A percentile compares a stretch with the other conserved stretches of the same genome.
Conservation (phyloP, 768 basidiomycete species). For the Epithele typhae region DNA sequence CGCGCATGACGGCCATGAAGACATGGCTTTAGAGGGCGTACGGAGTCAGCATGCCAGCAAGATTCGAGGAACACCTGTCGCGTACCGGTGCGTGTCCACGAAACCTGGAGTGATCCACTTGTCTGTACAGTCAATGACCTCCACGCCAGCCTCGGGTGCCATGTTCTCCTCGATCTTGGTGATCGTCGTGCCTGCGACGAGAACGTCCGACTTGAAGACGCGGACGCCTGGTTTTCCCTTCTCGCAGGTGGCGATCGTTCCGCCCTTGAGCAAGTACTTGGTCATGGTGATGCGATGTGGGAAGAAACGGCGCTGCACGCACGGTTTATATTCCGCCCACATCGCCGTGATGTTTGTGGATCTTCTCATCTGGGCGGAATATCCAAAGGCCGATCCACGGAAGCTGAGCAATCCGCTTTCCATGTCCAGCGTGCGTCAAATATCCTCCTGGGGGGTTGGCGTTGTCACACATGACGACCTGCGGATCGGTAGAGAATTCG, state of each 20-base stretch:
- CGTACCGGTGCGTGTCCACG: conserved; percentile 29
- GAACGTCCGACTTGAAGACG: conserved; percentile 24
- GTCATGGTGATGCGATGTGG: too few relatives aligned
- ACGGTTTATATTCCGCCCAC: too few relatives aligned
- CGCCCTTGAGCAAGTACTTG: conserved; percentile 23
- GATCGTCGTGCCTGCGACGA: conserved; percentile 24
- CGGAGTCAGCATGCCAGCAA: background rate
- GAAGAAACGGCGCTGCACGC: too few relatives aligned
- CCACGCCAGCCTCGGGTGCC: conserved; percentile 11
- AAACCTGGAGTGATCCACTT: conserved; percentile 30
- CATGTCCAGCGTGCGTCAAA: too few relatives aligned
- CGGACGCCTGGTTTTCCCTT: conserved; percentile 11
- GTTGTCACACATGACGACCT: too few relatives aligned
- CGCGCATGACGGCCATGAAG: conserved; percentile 26
- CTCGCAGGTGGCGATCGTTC: conserved; percentile 22
- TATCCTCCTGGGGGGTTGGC: too few relatives aligned
- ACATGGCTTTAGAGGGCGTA: conserved; percentile 11
- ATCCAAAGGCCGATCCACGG: too few relatives aligned
- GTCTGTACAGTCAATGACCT: conserved; percentile 23
- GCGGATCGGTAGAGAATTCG: too few relatives aligned
- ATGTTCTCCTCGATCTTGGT: conserved; percentile 20
- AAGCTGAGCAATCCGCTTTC: too few relatives aligned
- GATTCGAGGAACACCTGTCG: too few relatives aligned
- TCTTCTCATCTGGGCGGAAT: too few relatives aligned
- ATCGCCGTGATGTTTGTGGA: too few relatives aligned